These are phyloP conservation scores for Phytopythium delawarense DNA, from an alignment of 352 stramenopile species.

Conservation along the genomic window DNA sequence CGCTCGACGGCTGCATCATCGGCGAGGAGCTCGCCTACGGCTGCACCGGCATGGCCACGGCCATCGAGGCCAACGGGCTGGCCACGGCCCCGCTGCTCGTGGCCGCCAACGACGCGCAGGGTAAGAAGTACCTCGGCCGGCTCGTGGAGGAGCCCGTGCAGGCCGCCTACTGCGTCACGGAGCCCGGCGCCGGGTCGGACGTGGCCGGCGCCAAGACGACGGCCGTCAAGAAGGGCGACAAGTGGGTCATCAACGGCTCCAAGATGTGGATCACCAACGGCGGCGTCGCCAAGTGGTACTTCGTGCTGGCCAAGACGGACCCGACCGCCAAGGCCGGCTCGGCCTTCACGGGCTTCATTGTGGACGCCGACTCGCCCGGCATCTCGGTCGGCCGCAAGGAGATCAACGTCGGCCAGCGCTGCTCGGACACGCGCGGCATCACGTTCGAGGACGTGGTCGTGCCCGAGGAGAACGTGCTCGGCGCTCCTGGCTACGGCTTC, in stretches of 20 bases:
- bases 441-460: constrained; percentile 91
- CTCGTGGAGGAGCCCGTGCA: constrained; percentile 81
- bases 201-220: constrained; percentile 88
- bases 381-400: constrained; percentile 88
- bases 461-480: constrained; percentile 85
- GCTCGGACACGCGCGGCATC: constrained; percentile 87
- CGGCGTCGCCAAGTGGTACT: constrained; percentile 88
- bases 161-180: constrained; percentile 88
- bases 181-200: constrained; percentile 87
- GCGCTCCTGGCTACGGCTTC: constrained; percentile 84
- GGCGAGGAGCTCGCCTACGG: constrained; percentile 89
- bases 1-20: constrained; percentile 84
- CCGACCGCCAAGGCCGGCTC: constrained; percentile 53
- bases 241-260: constrained; percentile 91
- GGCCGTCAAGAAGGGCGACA: constrained; percentile 91
- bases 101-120: constrained; percentile 74
- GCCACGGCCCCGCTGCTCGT: constrained; percentile 82
- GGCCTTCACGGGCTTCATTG: constrained; percentile 90
- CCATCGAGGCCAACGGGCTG: constrained; percentile 87
- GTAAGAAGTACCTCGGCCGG: constrained; percentile 84
- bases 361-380: constrained; percentile 81
- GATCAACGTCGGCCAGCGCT: constrained; percentile 90
- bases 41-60: constrained; percentile 90
- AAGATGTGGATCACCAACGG: constrained; percentile 96
- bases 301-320: constrained; percentile 91